These are phyloP conservation scores for Pseudomassariella vexata DNA, from an alignment of 2,329 filamentous ascomycete species.

Conservation along the genomic window DNA sequence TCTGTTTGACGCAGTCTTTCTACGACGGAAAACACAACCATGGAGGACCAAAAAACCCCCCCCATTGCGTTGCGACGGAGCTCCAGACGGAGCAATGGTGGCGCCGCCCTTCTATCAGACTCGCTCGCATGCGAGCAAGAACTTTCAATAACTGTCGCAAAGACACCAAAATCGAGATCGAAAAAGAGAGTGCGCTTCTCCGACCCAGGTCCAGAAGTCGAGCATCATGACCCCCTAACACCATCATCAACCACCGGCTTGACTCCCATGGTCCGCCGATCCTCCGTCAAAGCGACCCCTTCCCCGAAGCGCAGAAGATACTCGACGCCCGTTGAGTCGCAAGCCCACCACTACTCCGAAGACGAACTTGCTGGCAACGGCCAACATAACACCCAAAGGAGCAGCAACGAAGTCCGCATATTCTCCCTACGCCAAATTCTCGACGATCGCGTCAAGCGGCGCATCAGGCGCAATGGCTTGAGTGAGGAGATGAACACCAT, in stretches of 20 bases:
- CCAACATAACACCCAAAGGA: conserved; percentile 5
- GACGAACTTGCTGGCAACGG: conserved; percentile 15
- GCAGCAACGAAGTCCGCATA: conserved; percentile 37
- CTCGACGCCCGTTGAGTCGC: conserved; percentile 34
- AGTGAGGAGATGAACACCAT: conserved; percentile 54
- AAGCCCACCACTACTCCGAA: no score
- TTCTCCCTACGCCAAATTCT: conserved; percentile 15
- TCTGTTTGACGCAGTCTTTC: background rate
- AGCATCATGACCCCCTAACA: conserved; percentile 16
- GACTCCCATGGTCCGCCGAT: conserved; percentile 52
- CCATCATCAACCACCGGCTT: conserved; percentile 40
- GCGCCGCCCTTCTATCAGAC: conserved; percentile 10
- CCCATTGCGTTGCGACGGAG: conserved; percentile 52
- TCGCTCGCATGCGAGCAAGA: background rate
- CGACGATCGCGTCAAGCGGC: conserved; percentile 49
- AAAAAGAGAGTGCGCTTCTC: conserved; percentile 55
- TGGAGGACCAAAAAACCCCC: conserved; percentile 34
- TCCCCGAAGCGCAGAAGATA: conserved; percentile 36
- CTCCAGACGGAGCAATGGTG: conserved; percentile 34
- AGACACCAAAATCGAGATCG: conserved; percentile 21
- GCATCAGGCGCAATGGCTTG: conserved; percentile 48
- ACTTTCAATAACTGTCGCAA: conserved; percentile 6
- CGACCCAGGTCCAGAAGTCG: conserved; percentile 41
- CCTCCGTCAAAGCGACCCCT: conserved; percentile 32
- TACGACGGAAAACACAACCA: conserved; percentile 11